Conservation (phyloP, 2,329 filamentous ascomycete genomes). For the Talaromyces sp. region DNA sequence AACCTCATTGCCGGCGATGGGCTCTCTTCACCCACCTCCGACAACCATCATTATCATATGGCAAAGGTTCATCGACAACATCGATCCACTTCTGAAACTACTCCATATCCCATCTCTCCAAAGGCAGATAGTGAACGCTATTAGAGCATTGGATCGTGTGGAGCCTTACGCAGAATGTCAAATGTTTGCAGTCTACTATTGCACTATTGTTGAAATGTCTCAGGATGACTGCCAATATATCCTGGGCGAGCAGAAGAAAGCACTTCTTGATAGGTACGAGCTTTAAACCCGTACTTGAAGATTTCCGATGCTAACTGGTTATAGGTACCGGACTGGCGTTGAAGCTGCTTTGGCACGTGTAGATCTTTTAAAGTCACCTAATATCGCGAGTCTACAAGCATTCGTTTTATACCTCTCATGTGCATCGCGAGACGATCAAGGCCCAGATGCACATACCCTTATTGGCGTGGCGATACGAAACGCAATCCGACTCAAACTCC, state of each 20-base stretch:
- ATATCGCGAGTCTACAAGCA: slow-evolving; percentile 4
- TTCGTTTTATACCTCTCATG: background rate
- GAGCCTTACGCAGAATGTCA: background rate
- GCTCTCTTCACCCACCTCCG: background rate
- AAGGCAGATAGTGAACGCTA: background rate
- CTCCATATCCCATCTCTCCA: background rate
- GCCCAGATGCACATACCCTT: background rate
- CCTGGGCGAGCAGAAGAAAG: background rate
- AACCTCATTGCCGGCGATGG: background rate
- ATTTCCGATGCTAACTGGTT: background rate
- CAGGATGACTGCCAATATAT: background rate
- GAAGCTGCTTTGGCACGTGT: background rate
- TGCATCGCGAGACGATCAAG: background rate
- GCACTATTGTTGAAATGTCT: background rate
- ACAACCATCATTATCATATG: slow-evolving; percentile 1
- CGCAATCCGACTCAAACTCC: slow-evolving; percentile 6
- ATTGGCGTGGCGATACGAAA: slow-evolving; percentile 6
- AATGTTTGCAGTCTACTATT: slow-evolving; percentile 8
- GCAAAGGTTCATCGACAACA: slow-evolving; percentile 9
- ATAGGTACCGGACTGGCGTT: background rate
- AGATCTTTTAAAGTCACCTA: background rate
- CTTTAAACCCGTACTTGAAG: background rate
- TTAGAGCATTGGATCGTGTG: background rate
- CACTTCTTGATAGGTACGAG: background rate
- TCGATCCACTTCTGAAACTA: slow-evolving; percentile 6